Base-by-base conservation (phyloP, 2,329 filamentous ascomycete species). In the Furcasterigmium furcatum region DNA sequence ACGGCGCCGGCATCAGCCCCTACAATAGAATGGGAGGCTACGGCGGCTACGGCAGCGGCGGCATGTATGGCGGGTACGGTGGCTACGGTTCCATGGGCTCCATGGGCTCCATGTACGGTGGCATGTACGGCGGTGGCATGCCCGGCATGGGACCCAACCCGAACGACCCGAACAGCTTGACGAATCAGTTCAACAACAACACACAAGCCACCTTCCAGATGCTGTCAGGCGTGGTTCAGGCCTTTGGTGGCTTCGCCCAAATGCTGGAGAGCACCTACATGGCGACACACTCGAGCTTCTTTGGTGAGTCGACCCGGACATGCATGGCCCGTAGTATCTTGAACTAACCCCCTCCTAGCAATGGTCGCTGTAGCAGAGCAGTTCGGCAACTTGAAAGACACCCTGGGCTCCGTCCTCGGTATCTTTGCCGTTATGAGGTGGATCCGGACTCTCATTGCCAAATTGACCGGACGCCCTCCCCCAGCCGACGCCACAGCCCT, bases 261-360 rank as follows among this genome's bases (percentile, higher is more conserved):
- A 99, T 99, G 94, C 78, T 99, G 22, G 94, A 99, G 71, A 97
- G 94, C 73, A 97, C 94, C 10, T 99, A 96, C 60, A 99, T 99
- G 95, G 94, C 95, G 24, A 99, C 94, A 1, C 94, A 99, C 68
- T 96, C 91, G 6, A 96, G 90, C 44, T 99, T 99, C 68, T 99
- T 97, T 60, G 91, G 91, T 96, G 79, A 59, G 86, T 69, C 13
- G 3, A 43, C 30, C n/a, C n/a, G n/a, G n/a, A n/a, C n/a, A 30
- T 30, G 10, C 30, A 14, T 34, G 22, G 22, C 25, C 20, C 19
- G 14, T 39, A 39, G 7, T 38, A 34, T 34, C 6, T 13, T 14
- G n/a, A 34, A 7, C n/a, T 13, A 10, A 7, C 18, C 34, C 8
- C 34, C 34, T 9, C 38, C 34, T 52, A 94, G 94, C 94, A 45